phyloP scores from a whole-genome alignment of 2,329 filamentous ascomycete genomes.

The Zymoseptoria tritici region DNA sequence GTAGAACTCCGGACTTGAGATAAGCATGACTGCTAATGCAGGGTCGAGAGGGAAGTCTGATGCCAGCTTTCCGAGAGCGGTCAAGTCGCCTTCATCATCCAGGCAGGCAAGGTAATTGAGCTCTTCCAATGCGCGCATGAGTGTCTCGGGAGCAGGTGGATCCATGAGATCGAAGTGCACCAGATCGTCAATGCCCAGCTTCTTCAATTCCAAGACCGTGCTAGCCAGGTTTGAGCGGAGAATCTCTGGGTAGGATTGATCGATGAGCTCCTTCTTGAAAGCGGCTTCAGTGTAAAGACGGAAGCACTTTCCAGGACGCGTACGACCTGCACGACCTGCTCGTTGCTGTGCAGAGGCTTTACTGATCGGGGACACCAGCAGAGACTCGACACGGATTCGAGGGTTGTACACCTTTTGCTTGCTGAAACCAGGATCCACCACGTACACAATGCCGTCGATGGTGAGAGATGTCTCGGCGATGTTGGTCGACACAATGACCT shows the following conservation, averaged over 20 bases:
- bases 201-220: conserved; percentile 95
- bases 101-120: conserved; percentile 85
- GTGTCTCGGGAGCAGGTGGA: conserved; percentile 91
- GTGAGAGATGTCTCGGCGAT: conserved; percentile 98
- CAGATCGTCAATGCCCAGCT: conserved; percentile 97
- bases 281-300: conserved; percentile 90
- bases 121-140: conserved; percentile 92
- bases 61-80: conserved; percentile 90
- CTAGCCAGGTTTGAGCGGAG: conserved; percentile 87
- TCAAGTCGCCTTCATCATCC: conserved; percentile 91
- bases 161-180: conserved; percentile 99
- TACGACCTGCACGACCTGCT: conserved; percentile 85
- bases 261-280: conserved; percentile 93
- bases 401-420: conserved; percentile 97
- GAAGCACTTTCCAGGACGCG: conserved; percentile 93
- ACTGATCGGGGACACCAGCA: conserved; percentile 92
- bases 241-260: conserved; percentile 92
- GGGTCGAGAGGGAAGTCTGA: conserved; percentile 98
- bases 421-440: conserved; percentile 93
- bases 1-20: conserved; percentile 75
- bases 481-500: conserved; percentile 96
- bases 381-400: conserved; percentile 93
- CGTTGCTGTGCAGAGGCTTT: conserved; percentile 95
- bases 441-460: conserved; percentile 95
- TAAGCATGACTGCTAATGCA: conserved; percentile 79